Conservation (phyloP, 352 stramenopile species). For the Aphanomyces stellatus region DNA sequence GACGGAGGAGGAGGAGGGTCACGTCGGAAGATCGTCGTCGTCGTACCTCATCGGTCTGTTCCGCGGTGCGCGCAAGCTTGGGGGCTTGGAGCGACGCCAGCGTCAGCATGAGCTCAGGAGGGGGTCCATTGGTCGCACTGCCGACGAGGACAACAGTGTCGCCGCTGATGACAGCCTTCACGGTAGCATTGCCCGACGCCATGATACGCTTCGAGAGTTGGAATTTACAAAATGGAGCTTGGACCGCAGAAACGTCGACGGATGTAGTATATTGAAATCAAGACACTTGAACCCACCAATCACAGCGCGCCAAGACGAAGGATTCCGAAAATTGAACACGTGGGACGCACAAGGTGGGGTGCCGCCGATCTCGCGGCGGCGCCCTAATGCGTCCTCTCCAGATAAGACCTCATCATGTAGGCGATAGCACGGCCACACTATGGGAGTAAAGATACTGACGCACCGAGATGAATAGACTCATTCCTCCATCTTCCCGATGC, state of each 20-base stretch:
- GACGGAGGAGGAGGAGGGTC: conserved; percentile 32
- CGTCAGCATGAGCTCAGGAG: conserved; percentile 94
- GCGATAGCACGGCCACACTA: too few relatives aligned
- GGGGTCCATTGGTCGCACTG: conserved; percentile 62
- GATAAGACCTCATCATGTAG: too few relatives aligned
- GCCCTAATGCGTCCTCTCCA: too few relatives aligned
- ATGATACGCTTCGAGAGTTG: conserved; percentile 24
- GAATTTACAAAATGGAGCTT: conserved; percentile 10
- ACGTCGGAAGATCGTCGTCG: conserved; percentile 40
- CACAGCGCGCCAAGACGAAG: too few relatives aligned
- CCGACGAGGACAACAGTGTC: conserved; percentile 97
- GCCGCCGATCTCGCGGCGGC: too few relatives aligned
- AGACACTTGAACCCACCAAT: too few relatives aligned
- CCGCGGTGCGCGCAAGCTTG: conserved; percentile 66
- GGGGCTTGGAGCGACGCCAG: conserved; percentile 93
- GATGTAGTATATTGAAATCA: too few relatives aligned
- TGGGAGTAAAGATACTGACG: too few relatives aligned
- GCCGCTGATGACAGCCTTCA: conserved; percentile 96
- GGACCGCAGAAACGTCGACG: not conserved
- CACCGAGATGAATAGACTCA: too few relatives aligned
- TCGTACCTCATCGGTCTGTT: conserved; percentile 51
- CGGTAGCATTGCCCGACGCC: conserved; percentile 83
- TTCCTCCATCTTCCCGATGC: too few relatives aligned
- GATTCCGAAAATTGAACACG: too few relatives aligned
- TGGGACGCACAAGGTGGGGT: too few relatives aligned